Evolutionary conservation across 73 alveolate genomes (phyloP), one percentile per base, ranked within the genome.

Genomic region (Blepharisma stoltei): DNA sequence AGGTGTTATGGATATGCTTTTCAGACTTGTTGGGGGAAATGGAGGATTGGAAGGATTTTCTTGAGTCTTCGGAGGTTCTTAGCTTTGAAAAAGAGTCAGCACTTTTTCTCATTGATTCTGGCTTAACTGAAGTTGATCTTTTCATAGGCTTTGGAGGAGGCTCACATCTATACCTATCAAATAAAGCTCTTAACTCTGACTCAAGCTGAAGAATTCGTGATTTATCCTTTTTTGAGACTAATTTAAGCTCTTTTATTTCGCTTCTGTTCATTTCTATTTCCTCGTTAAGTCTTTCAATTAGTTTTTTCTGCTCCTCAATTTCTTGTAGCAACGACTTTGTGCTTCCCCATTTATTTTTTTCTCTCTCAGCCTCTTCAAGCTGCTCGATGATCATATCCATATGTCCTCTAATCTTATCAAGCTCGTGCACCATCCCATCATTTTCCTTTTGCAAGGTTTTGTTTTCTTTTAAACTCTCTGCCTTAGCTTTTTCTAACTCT

Each of bases 351-450:
- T 60, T 60, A n/a, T 9, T 25, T 9, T 8, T 60, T 8, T 14
- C 23, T n/a, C 14, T 18, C 11, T 60, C 46, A 20, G 73, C 73
- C 46, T 60, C 23, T 60, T 60, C 73, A 25, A 60, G 73, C 23
- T 60, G 49, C 23, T 60, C 73, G 5, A 60, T 60, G 46, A 60
- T 60, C 14, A n/a, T 25, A 20, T 60, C 73, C 73, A 60, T 60
- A 8, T 60, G 73, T 3, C 18, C 23, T 25, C 23, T 60, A 25
- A 60, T 60, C 46, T 60, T 60, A 60, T 60, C 73, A 14, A 60
- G 45, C 14, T 60, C 73, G 2, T 9, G 1, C 38, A 14, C 46
- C 14, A 60, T n/a, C 6, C 46, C 73, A 14, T 60, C 48, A 14
- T 60, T 60, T 60, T 60, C 73, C 46, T 60, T 60, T n/a, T n/a